A percentile compares a stretch with the other conserved stretches of the same genome.
These are phyloP conservation scores for Penicillium griseofulvum DNA, from an alignment of 2,329 filamentous ascomycete genomes.

Conservation along the genomic window DNA sequence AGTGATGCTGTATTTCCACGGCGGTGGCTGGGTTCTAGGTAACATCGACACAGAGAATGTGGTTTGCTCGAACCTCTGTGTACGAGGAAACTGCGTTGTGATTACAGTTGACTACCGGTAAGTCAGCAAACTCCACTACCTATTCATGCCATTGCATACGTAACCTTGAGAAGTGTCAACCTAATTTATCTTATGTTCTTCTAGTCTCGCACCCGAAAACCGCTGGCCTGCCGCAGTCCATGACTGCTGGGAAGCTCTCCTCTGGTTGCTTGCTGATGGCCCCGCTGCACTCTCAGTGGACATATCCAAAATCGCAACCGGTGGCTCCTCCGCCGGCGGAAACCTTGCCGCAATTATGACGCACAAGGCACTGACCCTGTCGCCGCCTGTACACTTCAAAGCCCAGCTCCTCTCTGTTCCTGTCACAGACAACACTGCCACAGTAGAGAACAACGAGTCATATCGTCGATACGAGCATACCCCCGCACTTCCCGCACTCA, in stretches of 20 bases:
- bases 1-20: conserved; percentile 57
- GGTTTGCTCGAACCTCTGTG: conserved; percentile 56
- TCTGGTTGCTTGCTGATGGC: conserved; percentile 47
- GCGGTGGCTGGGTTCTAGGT: conserved; percentile 59
- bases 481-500: conserved; percentile 53
- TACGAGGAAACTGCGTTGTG: conserved; percentile 51
- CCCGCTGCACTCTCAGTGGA: conserved; percentile 43
- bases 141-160: background rate
- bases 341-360: conserved; percentile 55
- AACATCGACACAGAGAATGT: conserved; percentile 59
- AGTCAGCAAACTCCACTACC: conserved; percentile 3
- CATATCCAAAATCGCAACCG: conserved; percentile 46
- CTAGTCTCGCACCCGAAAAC: conserved; percentile 56
- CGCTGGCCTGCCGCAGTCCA: conserved; percentile 58
- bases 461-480: conserved; percentile 54
- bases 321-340: conserved; percentile 53
- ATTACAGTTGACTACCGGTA: conserved; percentile 58
- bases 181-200: background rate
- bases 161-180: background rate
- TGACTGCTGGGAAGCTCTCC: conserved; percentile 56
- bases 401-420: conserved; percentile 58
- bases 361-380: conserved; percentile 48
- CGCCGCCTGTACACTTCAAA: conserved; percentile 40
- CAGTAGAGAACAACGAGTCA: conserved; percentile 43
- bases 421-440: conserved; percentile 58